phyloP scores from a whole-genome alignment of 2,329 filamentous ascomycete genomes.

The Epichloe sp. region DNA sequence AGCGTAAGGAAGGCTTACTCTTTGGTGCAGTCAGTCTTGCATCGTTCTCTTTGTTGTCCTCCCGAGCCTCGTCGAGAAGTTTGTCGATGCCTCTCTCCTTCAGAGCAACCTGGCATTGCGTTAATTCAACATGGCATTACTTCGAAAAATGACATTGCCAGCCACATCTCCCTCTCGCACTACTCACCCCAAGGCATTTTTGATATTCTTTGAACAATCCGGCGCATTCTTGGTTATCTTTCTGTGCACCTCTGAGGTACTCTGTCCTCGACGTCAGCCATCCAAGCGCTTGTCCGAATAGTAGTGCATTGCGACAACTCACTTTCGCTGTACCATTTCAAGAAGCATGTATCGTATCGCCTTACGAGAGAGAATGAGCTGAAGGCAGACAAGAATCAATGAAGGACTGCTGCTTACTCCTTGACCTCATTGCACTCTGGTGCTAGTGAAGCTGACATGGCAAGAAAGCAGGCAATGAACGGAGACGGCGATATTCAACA shows the following conservation, averaged over 20 bases:
- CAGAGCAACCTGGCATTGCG: constrained; percentile 53
- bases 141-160: not conserved
- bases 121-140: not conserved
- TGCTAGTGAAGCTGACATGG: constrained; percentile 81
- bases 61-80: constrained; percentile 80
- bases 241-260: constrained; percentile 75
- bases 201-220: constrained; percentile 81
- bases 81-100: constrained; percentile 86
- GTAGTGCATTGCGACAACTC: constrained; percentile 20
- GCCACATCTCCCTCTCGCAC: no score
- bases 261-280: constrained; percentile 36
- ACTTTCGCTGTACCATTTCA: constrained; percentile 99
- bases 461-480: not conserved
- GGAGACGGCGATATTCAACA: not conserved
- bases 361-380: constrained; percentile 29
- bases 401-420: constrained; percentile 48
- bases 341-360: constrained; percentile 90
- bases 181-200: constrained; percentile 62
- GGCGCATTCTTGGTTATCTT: constrained; percentile 72
- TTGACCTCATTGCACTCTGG: constrained; percentile 93
- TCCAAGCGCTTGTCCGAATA: no score
- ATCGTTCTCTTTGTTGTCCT: constrained; percentile 83
- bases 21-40: constrained; percentile 32
- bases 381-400: not conserved
- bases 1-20: constrained; percentile 17